Evolutionary conservation across 106 monocot genomes (phyloP).

Genomic region (Phalaenopsis aphrodite): DNA sequence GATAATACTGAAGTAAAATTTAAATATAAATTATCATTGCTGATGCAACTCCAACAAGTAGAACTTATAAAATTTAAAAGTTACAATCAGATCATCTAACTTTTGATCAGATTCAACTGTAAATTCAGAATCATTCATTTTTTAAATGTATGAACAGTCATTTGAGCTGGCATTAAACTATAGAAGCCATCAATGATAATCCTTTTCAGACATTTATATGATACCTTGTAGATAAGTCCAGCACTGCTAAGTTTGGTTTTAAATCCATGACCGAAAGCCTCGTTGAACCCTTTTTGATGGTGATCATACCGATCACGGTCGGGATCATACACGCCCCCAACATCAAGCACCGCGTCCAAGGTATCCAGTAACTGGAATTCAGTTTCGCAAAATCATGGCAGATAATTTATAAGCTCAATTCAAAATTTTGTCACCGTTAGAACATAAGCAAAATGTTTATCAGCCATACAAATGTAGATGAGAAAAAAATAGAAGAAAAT

Average conservation of each 20-base stretch:
- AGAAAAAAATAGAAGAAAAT: background rate
- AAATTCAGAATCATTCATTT: background rate
- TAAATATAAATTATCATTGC: too few relatives aligned
- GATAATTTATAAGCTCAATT: background rate
- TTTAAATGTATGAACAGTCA: too few relatives aligned
- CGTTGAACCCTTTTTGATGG: conserved; percentile 88
- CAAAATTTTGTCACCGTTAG: background rate
- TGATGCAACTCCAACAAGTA: background rate
- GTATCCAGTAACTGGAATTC: conserved; percentile 56
- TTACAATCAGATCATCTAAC: background rate
- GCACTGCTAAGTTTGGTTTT: conserved; percentile 91
- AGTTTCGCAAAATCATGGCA: background rate
- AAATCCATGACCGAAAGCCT: conserved; percentile 90
- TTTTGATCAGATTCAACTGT: background rate
- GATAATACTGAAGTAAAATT: too few relatives aligned
- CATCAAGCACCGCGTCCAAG: conserved; percentile 95
- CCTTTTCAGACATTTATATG: background rate
- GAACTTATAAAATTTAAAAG: background rate
- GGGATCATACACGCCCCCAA: conserved; percentile 93
- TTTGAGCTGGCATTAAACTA: too few relatives aligned
- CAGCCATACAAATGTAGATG: background rate
- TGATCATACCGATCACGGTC: conserved; percentile 74
- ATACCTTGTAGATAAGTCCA: conserved; percentile 94
- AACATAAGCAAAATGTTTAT: background rate
- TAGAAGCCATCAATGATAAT: background rate